Base-by-base conservation (phyloP, 2,329 filamentous ascomycete genomes). In the Cytospora mali region DNA sequence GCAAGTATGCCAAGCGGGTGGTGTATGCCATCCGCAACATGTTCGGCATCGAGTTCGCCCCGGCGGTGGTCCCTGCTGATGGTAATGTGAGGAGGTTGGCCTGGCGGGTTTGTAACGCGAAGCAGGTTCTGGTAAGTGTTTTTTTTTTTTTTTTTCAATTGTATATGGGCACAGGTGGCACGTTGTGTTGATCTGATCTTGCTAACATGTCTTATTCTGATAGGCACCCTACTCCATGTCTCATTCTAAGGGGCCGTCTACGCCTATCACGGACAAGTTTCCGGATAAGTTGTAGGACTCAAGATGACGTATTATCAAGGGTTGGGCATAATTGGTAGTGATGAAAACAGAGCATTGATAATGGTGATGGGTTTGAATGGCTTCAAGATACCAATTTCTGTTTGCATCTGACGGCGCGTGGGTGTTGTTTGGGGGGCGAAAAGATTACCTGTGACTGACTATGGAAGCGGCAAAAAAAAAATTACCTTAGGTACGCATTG, bases 41-140 rank as follows among this genome's bases (percentile, higher is more conserved):
- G 93, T 96, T 99, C 74, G 95, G 93, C 57, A 91, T 99, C 64
- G 95, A 99, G 74, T 93, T 99, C 72, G 92, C 95, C 1, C 89
- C 93, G 0, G 92, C 92, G 51, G 94, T 98, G 0, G 95, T 99
- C 33, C 87, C 91, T 58, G 93, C 93, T 0, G 95, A 99, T 77
- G 92, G 95, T 6, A 96, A 89, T 69, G 91, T 98, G 64, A 87
- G 84, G 71, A 97, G 96, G 73, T 79, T 99, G 66, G 93, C 93
- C 6, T 97, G 94, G 93, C 85, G 95, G 71, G 91, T 99, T 67
- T 95, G 90, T 75, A 96, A 96, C 74, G 95, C 95, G 39, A 97
- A 97, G 81, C 92, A 93, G 77, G 95, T 97, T 67, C 76, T 98
- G 77, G 92, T 96, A 80, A 79, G 90, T 83, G 11, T 54, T 27